phyloP scores from a whole-genome alignment of 1,284 basidiomycete species.

The Thelephora terrestris region DNA sequence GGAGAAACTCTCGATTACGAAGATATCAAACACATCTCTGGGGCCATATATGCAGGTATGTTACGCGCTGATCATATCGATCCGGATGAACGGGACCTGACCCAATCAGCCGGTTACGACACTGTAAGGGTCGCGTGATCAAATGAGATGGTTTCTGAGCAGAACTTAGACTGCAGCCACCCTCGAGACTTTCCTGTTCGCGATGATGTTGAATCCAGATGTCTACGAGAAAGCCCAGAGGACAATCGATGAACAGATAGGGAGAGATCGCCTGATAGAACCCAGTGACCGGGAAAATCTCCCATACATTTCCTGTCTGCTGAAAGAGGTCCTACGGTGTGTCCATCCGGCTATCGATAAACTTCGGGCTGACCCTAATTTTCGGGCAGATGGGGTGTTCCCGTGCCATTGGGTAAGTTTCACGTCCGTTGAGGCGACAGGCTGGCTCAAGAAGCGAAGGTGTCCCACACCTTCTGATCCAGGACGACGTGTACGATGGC shows the following conservation, averaged over 20 bases:
- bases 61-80: neutral
- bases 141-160: neutral
- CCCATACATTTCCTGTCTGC: too few relatives aligned
- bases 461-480: constrained; percentile 15
- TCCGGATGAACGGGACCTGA: neutral
- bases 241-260: constrained; percentile 10
- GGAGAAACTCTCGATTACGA: constrained; percentile 12
- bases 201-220: constrained; percentile 10
- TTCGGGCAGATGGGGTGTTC: constrained; percentile 12
- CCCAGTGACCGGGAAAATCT: constrained; percentile 1
- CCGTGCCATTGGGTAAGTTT: constrained; percentile 13
- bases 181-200: constrained; percentile 6
- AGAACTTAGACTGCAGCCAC: constrained; percentile 1
- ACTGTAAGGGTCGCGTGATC: neutral
- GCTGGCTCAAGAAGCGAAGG: constrained; percentile 6
- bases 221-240: constrained; percentile 7
- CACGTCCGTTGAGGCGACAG: neutral
- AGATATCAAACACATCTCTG: constrained; percentile 9
- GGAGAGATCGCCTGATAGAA: constrained; percentile 7
- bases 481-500: constrained; percentile 16
- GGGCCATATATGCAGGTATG: constrained; percentile 1
- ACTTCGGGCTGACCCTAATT: neutral
- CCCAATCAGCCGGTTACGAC: neutral
- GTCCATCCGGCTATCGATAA: neutral
- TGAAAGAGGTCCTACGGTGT: neutral